Percentiles rank a stretch among this genome's conserved stretches.
Conservation (phyloP, 164 flowering plant species). For the Berberis thunbergii region DNA sequence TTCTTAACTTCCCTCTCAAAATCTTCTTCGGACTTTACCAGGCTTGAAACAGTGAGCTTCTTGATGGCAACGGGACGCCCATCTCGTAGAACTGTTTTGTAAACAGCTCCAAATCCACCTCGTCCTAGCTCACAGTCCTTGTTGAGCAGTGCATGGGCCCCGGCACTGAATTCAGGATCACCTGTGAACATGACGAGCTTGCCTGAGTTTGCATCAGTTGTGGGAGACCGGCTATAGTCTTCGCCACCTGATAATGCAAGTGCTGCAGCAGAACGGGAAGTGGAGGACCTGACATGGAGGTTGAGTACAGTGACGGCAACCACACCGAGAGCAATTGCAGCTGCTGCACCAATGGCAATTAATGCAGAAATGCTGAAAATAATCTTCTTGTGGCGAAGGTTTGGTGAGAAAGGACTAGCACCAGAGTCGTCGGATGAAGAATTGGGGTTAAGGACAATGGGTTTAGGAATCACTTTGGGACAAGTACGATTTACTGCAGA, state of each 20-base stretch:
- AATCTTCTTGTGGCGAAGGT: constrained; percentile 55
- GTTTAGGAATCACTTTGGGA: constrained; percentile 78
- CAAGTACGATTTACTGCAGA: constrained; percentile 68
- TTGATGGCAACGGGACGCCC: constrained; percentile 81
- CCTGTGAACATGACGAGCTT: constrained; percentile 93
- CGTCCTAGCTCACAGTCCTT: constrained; percentile 94
- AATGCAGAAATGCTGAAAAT: constrained; percentile 91
- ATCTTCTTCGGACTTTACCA: constrained; percentile 80
- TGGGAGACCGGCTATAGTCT: constrained; percentile 60
- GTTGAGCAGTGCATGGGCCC: constrained; percentile 76
- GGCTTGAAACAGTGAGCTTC: constrained; percentile 77
- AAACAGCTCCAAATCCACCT: constrained; percentile 92
- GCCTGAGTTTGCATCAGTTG: constrained; percentile 71
- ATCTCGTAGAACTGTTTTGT: constrained; percentile 56
- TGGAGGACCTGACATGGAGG: constrained; percentile 56
- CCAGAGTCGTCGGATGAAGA: constrained; percentile 35
- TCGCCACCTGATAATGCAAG: constrained; percentile 54
- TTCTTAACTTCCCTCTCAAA: constrained; percentile 78
- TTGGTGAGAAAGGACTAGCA: constrained; percentile 32
- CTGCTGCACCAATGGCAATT: constrained; percentile 93
- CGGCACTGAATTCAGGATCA: constrained; percentile 68
- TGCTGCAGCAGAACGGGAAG: constrained; percentile 51
- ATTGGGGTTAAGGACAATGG: constrained; percentile 89
- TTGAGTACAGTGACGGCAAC: constrained; percentile 76
- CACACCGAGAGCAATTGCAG: constrained; percentile 75